Evolutionary conservation across 345 rosid genomes (phyloP), one percentile per base, ranked within the genome.

Genomic region (Salix udensis): DNA sequence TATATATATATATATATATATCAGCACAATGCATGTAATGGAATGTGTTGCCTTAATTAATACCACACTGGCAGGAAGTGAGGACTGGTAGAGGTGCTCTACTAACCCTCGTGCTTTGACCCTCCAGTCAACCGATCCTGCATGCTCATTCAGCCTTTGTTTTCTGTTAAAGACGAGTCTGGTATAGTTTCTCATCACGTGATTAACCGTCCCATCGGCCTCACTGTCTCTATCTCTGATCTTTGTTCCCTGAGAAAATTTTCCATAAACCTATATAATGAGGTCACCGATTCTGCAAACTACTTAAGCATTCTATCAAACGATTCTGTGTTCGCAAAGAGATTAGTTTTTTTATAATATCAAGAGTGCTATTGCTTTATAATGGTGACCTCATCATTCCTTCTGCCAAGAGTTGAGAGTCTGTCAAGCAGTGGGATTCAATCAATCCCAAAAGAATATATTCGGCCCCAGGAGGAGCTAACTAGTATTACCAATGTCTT

Each of bases 381-480:
- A 68, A 82, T 84, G 91, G 83, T 75, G 82, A 79, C 72, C 10
- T 65, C 84, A 0, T 2, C 68, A 13, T 9, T 65, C 14, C 4
- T 30, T 30, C 31, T 30, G 31, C 13, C 87, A 8, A 86, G 98
- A 74, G 98, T 93, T 5, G 97, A 92, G 87, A 88, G 83, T 77
- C 67, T 96, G 83, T 58, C 98, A 3, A 85, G 81, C 76, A 92
- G 97, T 60, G 97, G 97, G 79, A 90, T 90, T 66, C 58, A 78
- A 30, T 79, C 94, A 1, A 93, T 96, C 79, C 99, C 95, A 0
- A 84, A 85, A 79, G 97, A 93, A 66, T 93, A 96, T 52, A 74
- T 96, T 31, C 87, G 99, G 65, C 92, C 93, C 1, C 34, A 89
- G 62, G 95, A 92, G 79, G 98, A 96, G 87, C 90, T 96, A 2